Base-by-base conservation (phyloP, 805 yeast genomes). In the Saccharomycopsis sp. region DNA sequence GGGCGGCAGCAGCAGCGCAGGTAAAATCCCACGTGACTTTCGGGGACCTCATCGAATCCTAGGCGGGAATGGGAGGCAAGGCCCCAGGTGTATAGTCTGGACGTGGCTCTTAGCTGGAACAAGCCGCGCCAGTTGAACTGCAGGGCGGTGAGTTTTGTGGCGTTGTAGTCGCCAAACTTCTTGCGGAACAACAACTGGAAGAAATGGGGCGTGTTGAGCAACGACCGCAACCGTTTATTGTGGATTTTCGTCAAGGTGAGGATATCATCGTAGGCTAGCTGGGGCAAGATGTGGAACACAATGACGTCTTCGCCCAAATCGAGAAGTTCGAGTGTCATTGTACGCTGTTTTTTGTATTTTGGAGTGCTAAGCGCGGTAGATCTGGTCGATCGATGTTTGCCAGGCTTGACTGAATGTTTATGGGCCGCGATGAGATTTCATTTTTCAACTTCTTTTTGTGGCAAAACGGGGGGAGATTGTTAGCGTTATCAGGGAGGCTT, bases 61-160 rank as follows among this genome's bases (percentile, higher is more conserved):
- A 58, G 37, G 21, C 61, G 24, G 8, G 51, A 53, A 5, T n/a
- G 21, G 2, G n/a, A 51, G 21, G 23, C n/a, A 9, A 24, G 15
- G 12, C 61, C 61, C 61, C 61, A 58, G 29, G 58, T 55, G 40
- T 51, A 55, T 12, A 55, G 29, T 14, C 47, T 48, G 14, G 51
- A 12, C 2, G 24, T 18, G 2, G 20, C 1, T n/a, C 61, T 21
- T 14, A 58, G 34, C 18, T 40, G 20, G 34, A 41, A 55, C 2
- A 58, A 29, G 20, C 56, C 40, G 3, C 18, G n/a, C 62, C 60
- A 59, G 47, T 53, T 56, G 37, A 18, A 16, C n/a, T 9, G 20
- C 2, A 46, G 20, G 16, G 37, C 40, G 2, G 58, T 34, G 16
- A 23, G 15, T 4, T 50, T 20, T 50, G 52, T 50, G 23, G 57